Conservation (phyloP, 164 flowering plant genomes). For the Pachysandra terminalis region DNA sequence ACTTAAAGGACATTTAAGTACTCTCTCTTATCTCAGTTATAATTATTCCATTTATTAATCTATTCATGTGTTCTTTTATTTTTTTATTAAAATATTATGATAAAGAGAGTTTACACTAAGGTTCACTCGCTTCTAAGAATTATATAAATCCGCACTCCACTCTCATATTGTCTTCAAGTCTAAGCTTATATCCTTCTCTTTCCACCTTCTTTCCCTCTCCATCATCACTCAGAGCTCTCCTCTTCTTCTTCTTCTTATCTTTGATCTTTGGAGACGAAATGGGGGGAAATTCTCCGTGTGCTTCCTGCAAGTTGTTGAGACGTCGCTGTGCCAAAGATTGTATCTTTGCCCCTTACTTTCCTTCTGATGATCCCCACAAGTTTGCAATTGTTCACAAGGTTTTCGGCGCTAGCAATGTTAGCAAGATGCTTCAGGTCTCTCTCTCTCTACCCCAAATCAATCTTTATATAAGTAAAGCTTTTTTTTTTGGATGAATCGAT, state of each 20-base stretch:
- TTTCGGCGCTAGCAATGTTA: constrained; percentile 89
- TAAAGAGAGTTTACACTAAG: neutral
- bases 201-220: neutral
- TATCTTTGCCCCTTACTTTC: constrained; percentile 85
- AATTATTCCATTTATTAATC: too few relatives aligned
- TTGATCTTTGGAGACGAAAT: constrained; percentile 11
- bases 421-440: constrained; percentile 88
- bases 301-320: constrained; percentile 83
- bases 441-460: constrained; percentile 12
- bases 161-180: constrained; percentile 19
- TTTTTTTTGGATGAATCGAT: too few relatives aligned
- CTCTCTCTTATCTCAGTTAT: too few relatives aligned
- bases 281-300: constrained; percentile 84
- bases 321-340: constrained; percentile 91
- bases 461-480: too few relatives aligned
- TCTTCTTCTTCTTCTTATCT: too few relatives aligned
- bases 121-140: neutral
- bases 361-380: constrained; percentile 78
- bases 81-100: too few relatives aligned
- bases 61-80: too few relatives aligned
- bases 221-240: neutral
- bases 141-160: neutral
- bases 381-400: constrained; percentile 87
- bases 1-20: too few relatives aligned
- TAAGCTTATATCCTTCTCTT: constrained; percentile 1